Base-by-base conservation (phyloP, 2,329 filamentous ascomycete species). In the Capronia epimyces region DNA sequence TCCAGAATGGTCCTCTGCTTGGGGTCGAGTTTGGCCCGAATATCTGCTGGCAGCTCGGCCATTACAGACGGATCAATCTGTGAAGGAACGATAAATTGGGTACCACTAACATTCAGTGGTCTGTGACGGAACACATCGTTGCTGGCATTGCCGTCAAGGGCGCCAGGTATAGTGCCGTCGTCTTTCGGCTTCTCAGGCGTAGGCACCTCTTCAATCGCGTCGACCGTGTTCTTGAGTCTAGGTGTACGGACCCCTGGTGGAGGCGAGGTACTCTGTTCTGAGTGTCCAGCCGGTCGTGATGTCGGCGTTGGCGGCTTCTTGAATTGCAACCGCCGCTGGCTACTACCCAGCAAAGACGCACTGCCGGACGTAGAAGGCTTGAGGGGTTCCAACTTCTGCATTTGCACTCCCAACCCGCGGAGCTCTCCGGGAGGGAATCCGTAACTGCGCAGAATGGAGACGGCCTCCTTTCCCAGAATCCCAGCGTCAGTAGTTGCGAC, bases 341-440 rank as follows among this genome's bases (percentile, higher is more conserved):
- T 95, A 54, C 86, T 81, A 46, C 89, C 83, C 1, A 75, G 27
- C 7, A 52, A 27, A 10, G 37, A 20, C 21, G 36, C 21, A 29
- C 10, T 41, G 37, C 44, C 37, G 6, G 48, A 13, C 1, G n/a
- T 24, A 22, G 70, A 64, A 63, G 68, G 43, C 43, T 87, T 95
- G 62, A 93, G 71, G 0, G 86, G 82, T 61, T 96, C 89, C 3
- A 98, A 76, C 66, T 89, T 96, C 12, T 89, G 93, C 82, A 97
- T 86, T 65, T 96, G 91, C 1, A 97, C 80, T 0, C 93, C 93
- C 8, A 98, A 75, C 0, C 93, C 93, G 63, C 93, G 81, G n/a
- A 98, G 75, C 65, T 98, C 93, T 8, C 91, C 93, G 0, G 93
- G 89, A 2, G 86, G 87, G 62, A 97, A 89, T 20, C 80, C 84